A percentile compares a stretch with the other conserved stretches of the same genome.
These are phyloP conservation scores for Blastomyces parvus DNA, from an alignment of 2,329 filamentous ascomycete species.

Conservation along the genomic window DNA sequence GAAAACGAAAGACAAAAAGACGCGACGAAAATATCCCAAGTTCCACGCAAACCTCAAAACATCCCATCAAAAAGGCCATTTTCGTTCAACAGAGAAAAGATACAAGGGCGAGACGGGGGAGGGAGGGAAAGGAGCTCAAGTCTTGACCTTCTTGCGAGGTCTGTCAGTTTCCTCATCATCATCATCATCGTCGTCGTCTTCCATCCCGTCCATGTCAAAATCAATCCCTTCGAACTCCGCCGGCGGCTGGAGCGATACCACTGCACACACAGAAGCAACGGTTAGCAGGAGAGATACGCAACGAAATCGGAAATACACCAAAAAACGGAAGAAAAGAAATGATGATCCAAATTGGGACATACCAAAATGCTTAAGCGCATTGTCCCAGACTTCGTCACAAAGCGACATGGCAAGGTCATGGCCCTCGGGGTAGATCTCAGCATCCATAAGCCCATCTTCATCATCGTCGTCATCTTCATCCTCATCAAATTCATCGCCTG, in stretches of 20 bases:
- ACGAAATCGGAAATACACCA: not conserved
- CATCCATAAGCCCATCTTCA: constrained; percentile 54
- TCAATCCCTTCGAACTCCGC: constrained; percentile 54
- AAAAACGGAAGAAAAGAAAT: not conserved
- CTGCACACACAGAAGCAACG: constrained; percentile 29
- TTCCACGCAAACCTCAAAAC: not conserved
- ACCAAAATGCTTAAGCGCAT: constrained; percentile 88
- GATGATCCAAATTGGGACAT: constrained; percentile 33
- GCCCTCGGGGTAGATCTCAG: constrained; percentile 80
- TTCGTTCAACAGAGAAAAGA: constrained; percentile 9
- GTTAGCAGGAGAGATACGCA: constrained; percentile 29
- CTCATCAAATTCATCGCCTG: constrained; percentile 35
- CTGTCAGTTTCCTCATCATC: constrained; percentile 26
- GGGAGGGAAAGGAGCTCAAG: constrained; percentile 8
- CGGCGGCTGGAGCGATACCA: constrained; percentile 62
- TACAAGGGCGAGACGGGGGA: not conserved
- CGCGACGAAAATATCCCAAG: not conserved
- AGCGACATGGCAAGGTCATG: constrained; percentile 73
- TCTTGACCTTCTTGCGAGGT: constrained; percentile 21
- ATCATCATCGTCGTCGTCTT: constrained; percentile 44
- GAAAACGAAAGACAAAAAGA: not conserved
- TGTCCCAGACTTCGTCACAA: constrained; percentile 80
- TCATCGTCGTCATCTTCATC: constrained; percentile 52
- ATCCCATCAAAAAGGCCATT: constrained; percentile 4
- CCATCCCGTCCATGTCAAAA: constrained; percentile 45